phyloP scores from a whole-genome alignment of 1,139 yeast genomes.

The Groenewaldozyma sp. region DNA sequence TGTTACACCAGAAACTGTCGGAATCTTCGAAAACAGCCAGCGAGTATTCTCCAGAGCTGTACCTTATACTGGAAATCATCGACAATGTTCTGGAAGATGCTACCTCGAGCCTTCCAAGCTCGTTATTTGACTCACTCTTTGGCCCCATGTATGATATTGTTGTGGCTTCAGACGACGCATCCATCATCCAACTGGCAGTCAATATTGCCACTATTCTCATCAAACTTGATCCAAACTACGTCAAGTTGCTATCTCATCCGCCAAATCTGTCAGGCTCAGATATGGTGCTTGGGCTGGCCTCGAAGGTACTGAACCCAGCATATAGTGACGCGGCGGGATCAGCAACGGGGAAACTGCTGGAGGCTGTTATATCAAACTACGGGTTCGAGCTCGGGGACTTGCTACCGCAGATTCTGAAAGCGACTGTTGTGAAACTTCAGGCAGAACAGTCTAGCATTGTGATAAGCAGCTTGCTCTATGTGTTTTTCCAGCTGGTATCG shows the following conservation, averaged over 20 bases:
- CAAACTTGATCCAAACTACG: conserved; percentile 39
- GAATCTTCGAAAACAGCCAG: conserved; percentile 24
- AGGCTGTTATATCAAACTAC: conserved; percentile 51
- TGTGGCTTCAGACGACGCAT: conserved; percentile 58
- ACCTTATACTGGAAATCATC: conserved; percentile 59
- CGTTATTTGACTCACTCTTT: conserved; percentile 42
- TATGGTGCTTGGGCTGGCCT: conserved; percentile 49
- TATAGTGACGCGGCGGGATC: conserved; percentile 74
- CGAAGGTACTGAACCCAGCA: conserved; percentile 61
- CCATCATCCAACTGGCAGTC: conserved; percentile 67
- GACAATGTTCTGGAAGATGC: conserved; percentile 45
- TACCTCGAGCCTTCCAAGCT: conserved; percentile 39
- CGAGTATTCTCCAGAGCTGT: conserved; percentile 41
- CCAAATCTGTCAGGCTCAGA: conserved; percentile 40
- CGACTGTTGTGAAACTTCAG: conserved; percentile 58
- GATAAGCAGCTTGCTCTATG: conserved; percentile 64
- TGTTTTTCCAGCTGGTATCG: conserved; percentile 64
- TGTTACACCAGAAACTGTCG: conserved; percentile 19
- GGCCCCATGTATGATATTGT: conserved; percentile 46
- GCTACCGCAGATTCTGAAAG: conserved; percentile 54
- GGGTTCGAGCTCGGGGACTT: conserved; percentile 41
- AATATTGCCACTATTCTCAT: conserved; percentile 62
- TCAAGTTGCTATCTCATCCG: conserved; percentile 31
- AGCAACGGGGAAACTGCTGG: conserved; percentile 39
- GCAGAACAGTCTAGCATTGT: conserved; percentile 62